Evolutionary conservation across 306 rosid species (phyloP).

Genomic region (Quercus mongolica): DNA sequence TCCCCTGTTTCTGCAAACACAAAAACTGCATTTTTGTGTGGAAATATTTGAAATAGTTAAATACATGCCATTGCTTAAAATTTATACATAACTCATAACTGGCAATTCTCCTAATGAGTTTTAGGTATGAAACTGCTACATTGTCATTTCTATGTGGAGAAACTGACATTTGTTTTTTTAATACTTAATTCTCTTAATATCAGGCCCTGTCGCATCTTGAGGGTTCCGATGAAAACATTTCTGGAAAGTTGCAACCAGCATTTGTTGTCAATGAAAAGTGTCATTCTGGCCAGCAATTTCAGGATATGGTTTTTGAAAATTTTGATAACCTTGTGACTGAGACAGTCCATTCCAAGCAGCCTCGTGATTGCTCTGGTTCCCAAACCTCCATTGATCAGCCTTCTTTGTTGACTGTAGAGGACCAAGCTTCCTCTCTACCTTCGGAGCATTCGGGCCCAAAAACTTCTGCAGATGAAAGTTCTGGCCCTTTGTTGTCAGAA

Average conservation of each 20-base stretch:
- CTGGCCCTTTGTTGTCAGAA: slow-evolving; percentile 51
- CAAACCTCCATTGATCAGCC: slow-evolving; percentile 20
- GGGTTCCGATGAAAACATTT: slow-evolving; percentile 22
- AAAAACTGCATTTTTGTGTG: not conserved
- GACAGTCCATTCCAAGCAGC: slow-evolving; percentile 3
- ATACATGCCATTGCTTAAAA: not conserved
- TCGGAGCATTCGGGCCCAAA: slow-evolving; percentile 19
- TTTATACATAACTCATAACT: not conserved
- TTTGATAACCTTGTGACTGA: not conserved
- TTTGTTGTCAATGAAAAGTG: not conserved
- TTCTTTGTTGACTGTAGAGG: slow-evolving; percentile 8
- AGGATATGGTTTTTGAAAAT: slow-evolving; percentile 6
- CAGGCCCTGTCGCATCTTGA: slow-evolving; percentile 60
- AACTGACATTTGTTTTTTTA: slow-evolving; percentile 2
- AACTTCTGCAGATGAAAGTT: slow-evolving; percentile 25
- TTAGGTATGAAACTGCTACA: not conserved
- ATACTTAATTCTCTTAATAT: slow-evolving; percentile 3
- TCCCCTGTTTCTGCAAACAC: not conserved
- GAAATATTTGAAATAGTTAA: not conserved
- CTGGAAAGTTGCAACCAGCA: slow-evolving; percentile 10
- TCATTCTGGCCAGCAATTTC: not conserved
- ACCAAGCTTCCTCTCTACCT: slow-evolving; percentile 3
- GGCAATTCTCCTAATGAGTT: not conserved
- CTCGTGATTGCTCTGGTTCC: slow-evolving; percentile 12
- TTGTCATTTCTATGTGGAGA: not conserved